phyloP scores from a whole-genome alignment of 257 asterid genomes.

The Scutellaria barbata region DNA sequence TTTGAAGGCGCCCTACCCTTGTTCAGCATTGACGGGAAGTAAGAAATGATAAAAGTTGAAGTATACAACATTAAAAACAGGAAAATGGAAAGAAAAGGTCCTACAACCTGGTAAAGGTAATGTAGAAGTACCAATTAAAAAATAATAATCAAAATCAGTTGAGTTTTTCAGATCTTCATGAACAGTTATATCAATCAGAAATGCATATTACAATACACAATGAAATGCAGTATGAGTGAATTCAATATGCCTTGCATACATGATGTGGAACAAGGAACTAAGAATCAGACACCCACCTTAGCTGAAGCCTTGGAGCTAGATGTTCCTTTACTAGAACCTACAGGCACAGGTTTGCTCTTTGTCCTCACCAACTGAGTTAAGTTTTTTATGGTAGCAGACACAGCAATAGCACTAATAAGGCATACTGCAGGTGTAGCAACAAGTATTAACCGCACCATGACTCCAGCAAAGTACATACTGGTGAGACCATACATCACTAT shows the following conservation, averaged over 20 bases:
- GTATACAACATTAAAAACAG: background rate
- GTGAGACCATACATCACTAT: constrained; percentile 98
- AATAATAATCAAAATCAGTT: background rate
- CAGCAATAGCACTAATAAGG: constrained; percentile 97
- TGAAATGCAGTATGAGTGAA: background rate
- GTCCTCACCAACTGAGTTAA: constrained; percentile 83
- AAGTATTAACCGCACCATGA: constrained; percentile 96
- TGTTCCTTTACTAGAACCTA: constrained; percentile 74
- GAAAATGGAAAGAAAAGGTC: background rate
- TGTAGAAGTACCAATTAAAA: background rate
- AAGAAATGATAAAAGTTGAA: constrained; percentile 17
- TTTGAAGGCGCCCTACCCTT: background rate
- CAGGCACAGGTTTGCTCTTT: constrained; percentile 59
- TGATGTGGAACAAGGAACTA: constrained; percentile 15
- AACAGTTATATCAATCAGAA: constrained; percentile 7
- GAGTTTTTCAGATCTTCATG: background rate
- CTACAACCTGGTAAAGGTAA: background rate
- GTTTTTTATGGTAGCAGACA: constrained; percentile 93
- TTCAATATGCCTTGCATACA: constrained; percentile 23
- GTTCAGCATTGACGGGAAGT: background rate
- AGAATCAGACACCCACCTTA: constrained; percentile 58
- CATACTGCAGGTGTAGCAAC: constrained; percentile 99
- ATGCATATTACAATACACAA: background rate
- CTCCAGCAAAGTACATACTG: constrained; percentile 99
- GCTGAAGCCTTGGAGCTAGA: constrained; percentile 71